These are phyloP conservation scores for Ogataea saltuana DNA, from an alignment of 805 yeast species.

Conservation along the genomic window DNA sequence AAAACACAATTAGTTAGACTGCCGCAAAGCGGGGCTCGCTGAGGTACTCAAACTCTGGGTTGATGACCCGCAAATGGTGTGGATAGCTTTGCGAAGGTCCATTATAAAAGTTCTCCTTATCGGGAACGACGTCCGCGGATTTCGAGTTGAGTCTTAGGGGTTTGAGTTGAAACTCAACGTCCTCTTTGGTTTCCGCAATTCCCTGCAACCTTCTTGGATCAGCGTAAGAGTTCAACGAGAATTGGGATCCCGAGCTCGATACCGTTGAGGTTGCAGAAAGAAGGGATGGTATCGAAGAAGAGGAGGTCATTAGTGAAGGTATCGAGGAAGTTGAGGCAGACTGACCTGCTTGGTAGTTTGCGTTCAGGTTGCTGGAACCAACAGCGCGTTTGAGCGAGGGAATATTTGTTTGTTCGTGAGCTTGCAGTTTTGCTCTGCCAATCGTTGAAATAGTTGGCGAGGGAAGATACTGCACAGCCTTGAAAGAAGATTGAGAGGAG, in stretches of 20 bases:
- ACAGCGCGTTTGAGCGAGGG: constrained; percentile 17
- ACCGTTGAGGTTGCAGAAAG: constrained; percentile 37
- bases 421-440: too few species aligned
- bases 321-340: constrained; percentile 22
- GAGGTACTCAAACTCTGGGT: constrained; percentile 9
- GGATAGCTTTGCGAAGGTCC: constrained; percentile 12
- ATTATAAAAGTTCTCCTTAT: constrained; percentile 16
- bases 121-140: constrained; percentile 11
- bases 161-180: constrained; percentile 19
- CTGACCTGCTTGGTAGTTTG: constrained; percentile 12
- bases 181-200: constrained; percentile 6
- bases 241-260: constrained; percentile 30
- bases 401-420: constrained; percentile 3
- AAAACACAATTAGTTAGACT: not conserved
- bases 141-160: constrained; percentile 19
- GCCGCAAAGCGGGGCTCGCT: constrained; percentile 2
- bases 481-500: constrained; percentile 10
- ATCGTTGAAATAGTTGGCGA: constrained; percentile 20
- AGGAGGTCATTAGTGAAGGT: constrained; percentile 35
- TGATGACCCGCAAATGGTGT: constrained; percentile 8
- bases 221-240: constrained; percentile 9
- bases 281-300: constrained; percentile 39
- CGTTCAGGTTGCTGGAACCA: constrained; percentile 16
- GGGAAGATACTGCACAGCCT: constrained; percentile 12
- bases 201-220: constrained; percentile 9